Evolutionary conservation across 768 basidiomycete species (phyloP).

Genomic region (Asterophora parasitica): DNA sequence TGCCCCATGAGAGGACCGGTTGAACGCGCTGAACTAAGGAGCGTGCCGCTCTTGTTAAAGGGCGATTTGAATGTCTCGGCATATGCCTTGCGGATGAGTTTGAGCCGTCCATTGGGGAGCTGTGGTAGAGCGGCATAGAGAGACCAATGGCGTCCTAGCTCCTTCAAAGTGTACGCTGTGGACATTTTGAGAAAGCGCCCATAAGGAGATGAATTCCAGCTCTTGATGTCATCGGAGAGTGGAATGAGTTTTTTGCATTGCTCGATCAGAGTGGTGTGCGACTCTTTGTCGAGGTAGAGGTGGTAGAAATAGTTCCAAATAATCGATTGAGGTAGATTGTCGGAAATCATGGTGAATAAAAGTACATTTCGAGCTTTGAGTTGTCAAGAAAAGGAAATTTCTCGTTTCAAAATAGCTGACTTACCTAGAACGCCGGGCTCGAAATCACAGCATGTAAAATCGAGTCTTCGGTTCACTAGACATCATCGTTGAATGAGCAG

Average conservation of each 20-base stretch:
- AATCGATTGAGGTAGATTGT: constrained; percentile 19
- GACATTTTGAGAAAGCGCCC: constrained; percentile 32
- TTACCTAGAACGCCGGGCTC: constrained; percentile 45
- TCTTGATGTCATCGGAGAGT: constrained; percentile 25
- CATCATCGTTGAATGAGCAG: background rate
- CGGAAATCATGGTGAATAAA: constrained; percentile 38
- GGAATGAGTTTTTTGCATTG: constrained; percentile 37
- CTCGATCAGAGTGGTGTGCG: constrained; percentile 25
- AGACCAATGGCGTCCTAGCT: constrained; percentile 37
- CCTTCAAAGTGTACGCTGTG: constrained; percentile 31
- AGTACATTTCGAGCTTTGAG: constrained; percentile 43
- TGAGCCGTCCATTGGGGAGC: constrained; percentile 18
- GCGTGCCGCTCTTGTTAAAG: background rate
- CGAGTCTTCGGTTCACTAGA: constrained; percentile 27
- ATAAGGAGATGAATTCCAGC: constrained; percentile 39
- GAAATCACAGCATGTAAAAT: constrained; percentile 48
- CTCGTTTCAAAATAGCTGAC: constrained; percentile 1
- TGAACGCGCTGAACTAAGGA: constrained; percentile 19
- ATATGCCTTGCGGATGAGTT: constrained; percentile 20
- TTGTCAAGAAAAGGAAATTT: background rate
- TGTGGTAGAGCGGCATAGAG: constrained; percentile 27
- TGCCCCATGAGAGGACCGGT: constrained; percentile 31
- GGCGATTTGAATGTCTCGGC: constrained; percentile 16
- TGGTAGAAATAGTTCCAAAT: constrained; percentile 49
- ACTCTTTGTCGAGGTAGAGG: constrained; percentile 35